Conservation (phyloP, 306 rosid genomes). For the Begonia loranthoides region DNA sequence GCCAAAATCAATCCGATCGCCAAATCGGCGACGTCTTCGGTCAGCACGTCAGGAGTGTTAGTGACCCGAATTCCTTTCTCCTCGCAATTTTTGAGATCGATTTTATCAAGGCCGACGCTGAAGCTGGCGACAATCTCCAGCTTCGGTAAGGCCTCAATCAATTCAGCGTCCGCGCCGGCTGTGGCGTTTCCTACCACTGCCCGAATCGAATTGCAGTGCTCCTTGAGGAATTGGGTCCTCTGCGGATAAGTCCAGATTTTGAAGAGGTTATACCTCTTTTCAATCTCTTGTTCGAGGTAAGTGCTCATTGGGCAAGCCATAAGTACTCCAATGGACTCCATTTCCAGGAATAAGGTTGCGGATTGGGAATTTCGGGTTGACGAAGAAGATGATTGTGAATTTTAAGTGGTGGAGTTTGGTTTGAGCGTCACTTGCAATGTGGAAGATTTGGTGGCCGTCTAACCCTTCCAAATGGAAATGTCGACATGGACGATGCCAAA, state of each 20-base stretch:
- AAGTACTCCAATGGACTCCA: constrained; percentile 26
- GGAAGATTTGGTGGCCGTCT: background rate
- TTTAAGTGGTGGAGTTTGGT: background rate
- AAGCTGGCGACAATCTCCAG: constrained; percentile 40
- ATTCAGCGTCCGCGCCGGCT: constrained; percentile 35
- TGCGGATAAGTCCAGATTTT: constrained; percentile 37
- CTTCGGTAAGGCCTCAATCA: constrained; percentile 35
- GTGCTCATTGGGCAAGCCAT: constrained; percentile 31
- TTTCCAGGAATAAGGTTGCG: background rate
- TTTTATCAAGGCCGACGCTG: constrained; percentile 58
- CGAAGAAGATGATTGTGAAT: background rate
- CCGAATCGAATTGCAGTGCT: constrained; percentile 21
- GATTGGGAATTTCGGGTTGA: background rate
- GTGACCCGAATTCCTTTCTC: constrained; percentile 37
- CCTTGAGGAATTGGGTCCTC: constrained; percentile 9
- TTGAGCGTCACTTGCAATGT: background rate
- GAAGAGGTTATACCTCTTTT: constrained; percentile 40
- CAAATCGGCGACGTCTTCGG: constrained; percentile 55
- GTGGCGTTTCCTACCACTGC: constrained; percentile 28
- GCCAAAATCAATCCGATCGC: constrained; percentile 49
- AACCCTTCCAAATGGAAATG: background rate
- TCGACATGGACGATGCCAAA: background rate
- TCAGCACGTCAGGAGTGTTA: constrained; percentile 58
- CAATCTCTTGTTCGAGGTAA: constrained; percentile 32
- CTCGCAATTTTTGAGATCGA: constrained; percentile 33